Conservation (phyloP, 2,329 filamentous ascomycete species). For the Pyrenochaeta sp. region DNA sequence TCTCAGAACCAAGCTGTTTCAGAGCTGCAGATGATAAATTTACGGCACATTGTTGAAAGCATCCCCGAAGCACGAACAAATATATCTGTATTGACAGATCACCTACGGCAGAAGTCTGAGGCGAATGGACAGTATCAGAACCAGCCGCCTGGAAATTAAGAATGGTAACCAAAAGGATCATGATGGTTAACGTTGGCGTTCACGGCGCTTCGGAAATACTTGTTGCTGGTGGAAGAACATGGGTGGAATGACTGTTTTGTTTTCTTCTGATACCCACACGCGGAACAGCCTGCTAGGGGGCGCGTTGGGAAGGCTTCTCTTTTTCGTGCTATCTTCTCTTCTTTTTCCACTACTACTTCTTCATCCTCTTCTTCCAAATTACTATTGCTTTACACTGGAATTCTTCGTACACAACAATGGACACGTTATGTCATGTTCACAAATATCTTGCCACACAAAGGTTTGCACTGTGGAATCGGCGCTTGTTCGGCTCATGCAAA, state of each 20-base stretch:
- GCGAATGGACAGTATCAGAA: not conserved
- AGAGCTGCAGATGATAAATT: conserved; percentile 73
- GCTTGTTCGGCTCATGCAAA: too few species aligned
- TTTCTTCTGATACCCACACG: conserved; percentile 3
- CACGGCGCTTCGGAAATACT: not conserved
- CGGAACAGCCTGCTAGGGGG: too few species aligned
- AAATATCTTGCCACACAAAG: too few species aligned
- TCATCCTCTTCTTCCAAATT: too few species aligned
- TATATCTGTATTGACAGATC: conserved; percentile 38
- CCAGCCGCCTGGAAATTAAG: not conserved
- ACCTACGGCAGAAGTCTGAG: conserved; percentile 24
- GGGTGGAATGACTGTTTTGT: not conserved
- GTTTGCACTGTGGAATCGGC: too few species aligned
- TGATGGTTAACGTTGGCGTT: not conserved
- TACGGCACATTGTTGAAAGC: conserved; percentile 72
- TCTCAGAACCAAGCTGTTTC: conserved; percentile 44
- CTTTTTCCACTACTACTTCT: too few species aligned
- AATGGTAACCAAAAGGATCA: not conserved
- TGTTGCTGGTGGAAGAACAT: not conserved
- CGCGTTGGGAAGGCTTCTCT: too few species aligned
- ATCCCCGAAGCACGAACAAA: conserved; percentile 73
- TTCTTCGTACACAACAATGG: too few species aligned
- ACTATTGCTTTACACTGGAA: too few species aligned
- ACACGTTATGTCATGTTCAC: too few species aligned
- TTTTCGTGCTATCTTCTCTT: too few species aligned